Base-by-base conservation (phyloP, 352 stramenopile species). In the Globisporangium yorkense region DNA sequence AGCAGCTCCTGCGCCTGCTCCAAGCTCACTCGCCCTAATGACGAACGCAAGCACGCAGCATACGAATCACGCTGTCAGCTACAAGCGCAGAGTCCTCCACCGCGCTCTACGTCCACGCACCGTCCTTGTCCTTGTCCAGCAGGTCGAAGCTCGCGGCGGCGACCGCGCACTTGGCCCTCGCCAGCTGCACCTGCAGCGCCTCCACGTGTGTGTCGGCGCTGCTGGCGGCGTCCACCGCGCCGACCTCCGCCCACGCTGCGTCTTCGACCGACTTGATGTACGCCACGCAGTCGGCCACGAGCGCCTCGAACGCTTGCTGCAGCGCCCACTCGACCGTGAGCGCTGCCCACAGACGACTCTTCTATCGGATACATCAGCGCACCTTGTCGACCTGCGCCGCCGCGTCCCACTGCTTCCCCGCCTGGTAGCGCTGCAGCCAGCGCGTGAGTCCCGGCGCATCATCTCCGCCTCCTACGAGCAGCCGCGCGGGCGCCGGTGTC, bases 51-150 rank as follows among this genome's bases (percentile, higher is more conserved):
- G 29, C 12, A 33, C 8, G 8, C 31, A 35, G 31, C 31, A 9
- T 35, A 27, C 31, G 31, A 7, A 35, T 35, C 31, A 7, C 31
- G 31, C 8, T 7, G 33, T 39, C 1, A 39, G 33, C 33, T 10
- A 8, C 33, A 45, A 12, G 6, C 40, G 2, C 15, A 13, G 10
- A 44, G 16, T 35, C 51, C 52, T 39, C 18, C 40, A 18, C 43
- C 21, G 46, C 24, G 48, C 0, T 27, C 18, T 24, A 40, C 29
- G 29, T 18, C 65, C 47, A 53, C 47, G 49, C 58, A 87, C 80
- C 80, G 54, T 87, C 77, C 52, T 87, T 79, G 58, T 88, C 72
- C 43, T 75, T 77, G 64, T 88, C 80, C 37, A 90, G 56, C 24
- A 77, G 62, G 45, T 77, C 75, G 50, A 90, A 90, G 52, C 59